Base-by-base conservation (phyloP, 2,329 filamentous ascomycete species). In the Botrytis pseudocinerea region DNA sequence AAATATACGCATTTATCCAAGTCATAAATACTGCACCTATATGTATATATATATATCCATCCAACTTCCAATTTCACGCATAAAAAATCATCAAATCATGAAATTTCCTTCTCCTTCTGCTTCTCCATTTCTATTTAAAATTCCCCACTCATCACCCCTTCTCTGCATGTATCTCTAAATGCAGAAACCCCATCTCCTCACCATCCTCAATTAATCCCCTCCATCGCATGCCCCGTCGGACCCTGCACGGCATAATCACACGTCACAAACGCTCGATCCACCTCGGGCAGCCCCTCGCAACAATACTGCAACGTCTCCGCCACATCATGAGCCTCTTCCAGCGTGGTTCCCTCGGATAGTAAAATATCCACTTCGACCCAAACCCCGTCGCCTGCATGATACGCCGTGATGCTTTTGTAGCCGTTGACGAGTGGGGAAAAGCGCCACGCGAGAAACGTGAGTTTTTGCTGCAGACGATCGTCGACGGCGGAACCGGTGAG, bases 301-400 rank as follows among this genome's bases (percentile, higher is more conserved):
- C 87, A 90, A 78, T 90, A 90, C 80, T 90, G 88, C 76, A 90
- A 76, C 6, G 88, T 89, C 81, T 90, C 88, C 0, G 86, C 85
- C 61, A 90, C 83, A 79, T 90, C 88, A 74, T 90, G 88, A 4
- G 83, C 83, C 51, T 80, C 82, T 59, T 83, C 83, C 70, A 90
- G 76, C 32, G 83, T 84, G 4, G 84, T 85, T 57, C 86, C 82
- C 75, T 85, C 84, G 57, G 85, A 83, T 78, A 90, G 79, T 63
- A 90, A 77, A 25, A 90, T 83, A 76, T 90, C 88, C 28, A 88
- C 84, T 77, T 90, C 88, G 0, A 87, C 87, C 85, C 87, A 90
- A 1, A 89, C 83, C 0, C 87, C 87, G 76, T 90, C 88, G 10
- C 88, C 88, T 0, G 87, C 86, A 77, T 90, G 87, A 76, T 90